Conservation (phyloP, 139 green algal genomes). For the Chlorella sp. region DNA sequence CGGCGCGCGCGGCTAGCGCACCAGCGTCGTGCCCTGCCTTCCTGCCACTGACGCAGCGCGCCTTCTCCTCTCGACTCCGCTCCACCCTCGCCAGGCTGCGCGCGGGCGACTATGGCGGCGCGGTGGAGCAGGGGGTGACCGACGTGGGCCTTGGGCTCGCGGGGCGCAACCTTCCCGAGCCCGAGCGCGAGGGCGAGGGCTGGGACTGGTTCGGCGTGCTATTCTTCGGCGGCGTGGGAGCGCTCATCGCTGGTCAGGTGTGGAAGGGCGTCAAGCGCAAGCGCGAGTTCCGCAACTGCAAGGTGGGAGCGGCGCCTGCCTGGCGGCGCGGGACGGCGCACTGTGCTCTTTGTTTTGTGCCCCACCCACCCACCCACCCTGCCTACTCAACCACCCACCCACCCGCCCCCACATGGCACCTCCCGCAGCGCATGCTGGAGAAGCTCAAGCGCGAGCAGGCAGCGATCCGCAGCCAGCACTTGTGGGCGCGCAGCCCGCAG, state of each 20-base stretch:
- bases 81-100: constrained; percentile 46
- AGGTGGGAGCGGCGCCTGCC: too few species aligned
- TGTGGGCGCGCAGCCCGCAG: constrained; percentile 20
- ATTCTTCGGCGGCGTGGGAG: constrained; percentile 31
- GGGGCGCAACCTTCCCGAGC: background rate
- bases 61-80: too few species aligned
- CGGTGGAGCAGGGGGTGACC: constrained; percentile 47
- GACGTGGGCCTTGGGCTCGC: constrained; percentile 57
- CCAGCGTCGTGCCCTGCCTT: too few species aligned
- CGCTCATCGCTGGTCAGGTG: constrained; percentile 17
- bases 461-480: too few species aligned
- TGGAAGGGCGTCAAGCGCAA: constrained; percentile 5
- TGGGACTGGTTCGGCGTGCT: constrained; percentile 29
- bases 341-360: too few species aligned
- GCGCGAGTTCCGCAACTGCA: constrained; percentile 17
- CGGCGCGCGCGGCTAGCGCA: too few species aligned
- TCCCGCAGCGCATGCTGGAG: constrained; percentile 30
- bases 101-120: constrained; percentile 42
- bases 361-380: too few species aligned
- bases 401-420: too few species aligned
- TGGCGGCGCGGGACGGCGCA: too few species aligned
- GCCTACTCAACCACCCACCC: too few species aligned
- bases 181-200: constrained; percentile 24
- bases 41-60: too few species aligned
- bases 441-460: constrained; percentile 25